Base-by-base conservation (phyloP, 371 early-diverging fungal genomes). In the Apophysomyces sp. region DNA sequence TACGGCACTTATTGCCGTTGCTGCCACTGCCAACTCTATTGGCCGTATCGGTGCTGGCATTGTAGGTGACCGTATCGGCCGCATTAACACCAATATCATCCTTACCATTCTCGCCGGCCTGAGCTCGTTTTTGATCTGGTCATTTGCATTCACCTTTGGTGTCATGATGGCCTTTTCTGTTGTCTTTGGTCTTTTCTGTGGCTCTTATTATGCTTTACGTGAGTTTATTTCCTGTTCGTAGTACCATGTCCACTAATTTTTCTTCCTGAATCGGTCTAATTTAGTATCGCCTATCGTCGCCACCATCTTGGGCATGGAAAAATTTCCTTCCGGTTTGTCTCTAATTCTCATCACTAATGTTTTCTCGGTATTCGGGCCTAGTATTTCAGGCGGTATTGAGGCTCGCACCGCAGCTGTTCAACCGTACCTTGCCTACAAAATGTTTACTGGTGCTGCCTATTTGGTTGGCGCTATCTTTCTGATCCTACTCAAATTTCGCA, bases 41-140 rank as follows among this genome's bases (percentile, higher is more conserved):
- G 89, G 88, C 16, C 88, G 89, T 60, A 65, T 89, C 30, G 7
- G 71, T 0, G 72, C 72, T 52, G 85, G 85, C 39, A 54, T 52
- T 12, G 21, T 74, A 8, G 80, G 72, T 26, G 86, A 85, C 62
- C 58, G 59, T 3, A 57, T 83, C 41, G 86, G 86, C 9, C 79
- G 72, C 36, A 15, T 82, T n/a, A 81, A 82, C 32, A 62, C 73
- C 6, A 62, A 76, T 52, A 61, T 72, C 39, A 40, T 77, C 2
- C 72, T 72, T 31, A 58, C 71, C 11, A 27, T 65, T 8, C 58
- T 81, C 15, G 57, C 73, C 13, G 65, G 77, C 1, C 11, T 78
- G 2, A 69, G 73, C 39, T 61, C 71, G 31, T 57, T 79, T n/a
- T 41, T 83, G 27, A 74, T 82, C 24, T 85, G 86, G 86, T 76